Conservation (phyloP, 495 filamentous ascomycete species). For the Xylaria nigripes region DNA sequence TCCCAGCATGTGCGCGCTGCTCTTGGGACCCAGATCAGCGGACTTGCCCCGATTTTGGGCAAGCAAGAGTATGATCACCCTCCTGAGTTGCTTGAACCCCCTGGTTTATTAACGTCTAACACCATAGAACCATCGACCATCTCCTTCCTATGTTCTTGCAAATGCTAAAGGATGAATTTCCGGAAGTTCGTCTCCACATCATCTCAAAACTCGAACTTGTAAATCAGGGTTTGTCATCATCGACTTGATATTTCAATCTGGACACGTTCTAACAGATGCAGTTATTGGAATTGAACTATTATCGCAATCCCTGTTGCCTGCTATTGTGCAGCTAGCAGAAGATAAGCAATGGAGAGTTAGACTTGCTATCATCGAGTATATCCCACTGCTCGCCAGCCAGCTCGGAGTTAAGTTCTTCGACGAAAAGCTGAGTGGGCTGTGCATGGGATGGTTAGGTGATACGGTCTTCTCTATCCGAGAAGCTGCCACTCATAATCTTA, state of each 20-base stretch:
- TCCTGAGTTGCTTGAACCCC: background rate
- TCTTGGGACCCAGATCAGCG: slow-evolving; percentile 93
- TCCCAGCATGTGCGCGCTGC: slow-evolving; percentile 96
- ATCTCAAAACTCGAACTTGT: slow-evolving; percentile 97
- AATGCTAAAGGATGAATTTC: slow-evolving; percentile 99
- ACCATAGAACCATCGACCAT: slow-evolving; percentile 79
- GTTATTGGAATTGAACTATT: slow-evolving; percentile 97
- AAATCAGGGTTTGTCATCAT: slow-evolving; percentile 65
- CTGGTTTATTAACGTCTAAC: slow-evolving; percentile 4
- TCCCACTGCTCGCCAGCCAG: slow-evolving; percentile 90
- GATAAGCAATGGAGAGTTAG: slow-evolving; percentile 99
- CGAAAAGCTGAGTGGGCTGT: slow-evolving; percentile 87
- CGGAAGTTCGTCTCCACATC: slow-evolving; percentile 94
- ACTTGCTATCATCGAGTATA: slow-evolving; percentile 97
- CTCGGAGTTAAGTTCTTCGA: slow-evolving; percentile 97
- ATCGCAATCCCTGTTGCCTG: slow-evolving; percentile 90
- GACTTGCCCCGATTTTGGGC: slow-evolving; percentile 90
- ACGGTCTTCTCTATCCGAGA: slow-evolving; percentile 98
- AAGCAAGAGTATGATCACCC: slow-evolving; percentile 75
- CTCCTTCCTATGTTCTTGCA: slow-evolving; percentile 98
- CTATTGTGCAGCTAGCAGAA: slow-evolving; percentile 96
- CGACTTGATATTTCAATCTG: background rate
- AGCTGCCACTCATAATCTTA: slow-evolving; percentile 91
- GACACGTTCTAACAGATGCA: slow-evolving; percentile 29
- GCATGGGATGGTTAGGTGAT: slow-evolving; percentile 99